Base-by-base conservation (phyloP, 2,329 filamentous ascomycete genomes). In the Aspergillus udagawae region DNA sequence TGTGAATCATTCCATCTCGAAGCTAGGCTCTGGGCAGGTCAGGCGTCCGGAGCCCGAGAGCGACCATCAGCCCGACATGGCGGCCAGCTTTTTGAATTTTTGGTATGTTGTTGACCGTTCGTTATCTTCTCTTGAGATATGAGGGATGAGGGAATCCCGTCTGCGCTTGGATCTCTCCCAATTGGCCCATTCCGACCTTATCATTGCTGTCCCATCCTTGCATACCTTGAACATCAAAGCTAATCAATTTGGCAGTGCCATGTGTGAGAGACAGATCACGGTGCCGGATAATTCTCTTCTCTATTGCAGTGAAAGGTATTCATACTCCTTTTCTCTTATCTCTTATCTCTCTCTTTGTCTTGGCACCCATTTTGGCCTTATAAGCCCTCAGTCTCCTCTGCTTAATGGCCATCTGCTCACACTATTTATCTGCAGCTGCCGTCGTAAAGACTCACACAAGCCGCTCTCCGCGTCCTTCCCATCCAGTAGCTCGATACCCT, bases 181-280 rank as follows among this genome's bases (percentile, higher is more conserved):
- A 59, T 59, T 61, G 60, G 51, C 51, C 54, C 50, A 55, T 20
- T 55, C 56, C 53, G 54, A 20, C 25, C 50, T 47, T 59, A 27
- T 25, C 48, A 23, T 48, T 47, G 45, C 53, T 58, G 55, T 59
- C 60, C 60, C 52, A 53, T 52, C 56, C 54, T 60, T 63, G 50
- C 57, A 61, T 63, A 67, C 66, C 62, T 58, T 57, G 35, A 55
- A 58, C 54, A 52, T 60, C 53, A 51, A 58, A 61, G 63, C 68
- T 72, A 62, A 74, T 65, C 47, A 56, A 60, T 54, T 56, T 61
- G 50, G 32, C 67, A 87, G 84, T 73, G 81, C 84, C 61, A 85
- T 82, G 67, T 87, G 85, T 71, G 85, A 87, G 70, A 85, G 81
- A 70, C 84, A 87, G 73, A 87, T 87, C 65, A 80, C 83, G 53